Evolutionary conservation across 208 protist genomes (phyloP).

Genomic region (Leishmania aethiopica): DNA sequence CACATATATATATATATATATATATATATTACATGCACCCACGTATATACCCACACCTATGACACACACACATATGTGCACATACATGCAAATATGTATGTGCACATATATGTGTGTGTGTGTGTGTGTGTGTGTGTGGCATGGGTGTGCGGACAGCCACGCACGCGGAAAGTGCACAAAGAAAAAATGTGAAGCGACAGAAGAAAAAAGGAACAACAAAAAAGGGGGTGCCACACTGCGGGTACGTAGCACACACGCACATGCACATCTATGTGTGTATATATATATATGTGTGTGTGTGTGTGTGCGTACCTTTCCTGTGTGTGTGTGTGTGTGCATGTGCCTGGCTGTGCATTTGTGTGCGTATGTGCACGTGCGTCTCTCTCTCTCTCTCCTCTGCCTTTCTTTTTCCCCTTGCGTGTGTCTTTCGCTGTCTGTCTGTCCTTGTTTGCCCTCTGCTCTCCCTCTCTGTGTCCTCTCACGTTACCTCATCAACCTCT

Average conservation of each 20-base stretch:
- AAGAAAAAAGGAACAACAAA: no score
- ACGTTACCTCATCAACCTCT: conserved; percentile 1
- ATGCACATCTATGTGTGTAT: no score
- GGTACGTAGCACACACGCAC: not conserved
- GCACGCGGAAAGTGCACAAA: no score
- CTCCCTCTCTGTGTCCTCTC: conserved; percentile 1
- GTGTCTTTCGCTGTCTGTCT: conserved; percentile 13
- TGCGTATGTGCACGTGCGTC: not conserved
- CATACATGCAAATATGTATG: no score
- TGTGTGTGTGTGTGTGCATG: not conserved
- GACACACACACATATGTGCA: no score
- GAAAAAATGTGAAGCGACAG: no score
- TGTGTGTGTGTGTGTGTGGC: no score
- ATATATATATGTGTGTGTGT: not conserved
- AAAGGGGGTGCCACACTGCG: no score
- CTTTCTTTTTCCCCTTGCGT: conserved; percentile 2
- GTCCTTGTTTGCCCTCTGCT: conserved; percentile 11
- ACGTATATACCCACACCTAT: no score
- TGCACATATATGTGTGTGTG: no score
- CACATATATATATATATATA: not conserved
- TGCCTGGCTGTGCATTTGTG: not conserved
- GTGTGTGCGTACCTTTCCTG: not conserved
- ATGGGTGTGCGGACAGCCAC: no score
- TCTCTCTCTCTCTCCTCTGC: not conserved
- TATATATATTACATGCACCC: not conserved